Evolutionary conservation across 306 rosid genomes (phyloP).

Genomic region (Malus asiatica): DNA sequence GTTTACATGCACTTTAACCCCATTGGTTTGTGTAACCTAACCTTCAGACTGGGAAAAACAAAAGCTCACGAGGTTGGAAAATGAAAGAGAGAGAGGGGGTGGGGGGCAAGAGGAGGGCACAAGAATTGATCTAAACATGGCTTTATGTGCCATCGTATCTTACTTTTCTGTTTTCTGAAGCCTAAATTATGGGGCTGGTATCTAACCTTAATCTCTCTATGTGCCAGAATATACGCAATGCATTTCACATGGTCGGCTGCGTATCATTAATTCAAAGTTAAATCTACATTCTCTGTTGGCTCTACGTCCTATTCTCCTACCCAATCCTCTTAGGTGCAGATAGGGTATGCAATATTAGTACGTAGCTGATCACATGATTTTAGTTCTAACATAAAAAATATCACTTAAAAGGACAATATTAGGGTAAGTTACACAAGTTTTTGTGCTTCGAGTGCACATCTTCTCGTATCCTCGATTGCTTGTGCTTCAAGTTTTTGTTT

Average conservation of each 20-base stretch:
- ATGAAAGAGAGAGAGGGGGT: background rate
- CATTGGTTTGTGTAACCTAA: background rate
- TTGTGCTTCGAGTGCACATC: background rate
- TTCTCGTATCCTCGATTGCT: background rate
- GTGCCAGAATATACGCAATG: slow-evolving; percentile 1
- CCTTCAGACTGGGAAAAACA: background rate
- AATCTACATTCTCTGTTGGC: background rate
- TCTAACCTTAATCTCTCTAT: slow-evolving; percentile 12
- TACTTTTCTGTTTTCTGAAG: background rate
- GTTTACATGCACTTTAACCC: background rate
- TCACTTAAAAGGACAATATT: background rate
- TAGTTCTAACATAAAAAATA: background rate
- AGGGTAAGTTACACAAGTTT: background rate
- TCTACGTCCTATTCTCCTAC: background rate
- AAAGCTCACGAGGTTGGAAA: background rate
- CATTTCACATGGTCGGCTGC: slow-evolving; percentile 2
- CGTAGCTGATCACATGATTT: background rate
- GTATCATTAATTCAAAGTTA: background rate
- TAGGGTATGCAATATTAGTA: background rate
- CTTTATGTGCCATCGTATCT: background rate
- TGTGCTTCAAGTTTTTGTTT: background rate
- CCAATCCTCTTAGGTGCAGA: background rate
- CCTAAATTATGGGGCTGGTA: background rate
- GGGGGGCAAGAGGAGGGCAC: background rate
- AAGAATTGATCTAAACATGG: background rate